Evolutionary conservation across 805 yeast species (phyloP), one percentile per base, ranked within the genome.

Genomic region (Kuraishia capsulata): DNA sequence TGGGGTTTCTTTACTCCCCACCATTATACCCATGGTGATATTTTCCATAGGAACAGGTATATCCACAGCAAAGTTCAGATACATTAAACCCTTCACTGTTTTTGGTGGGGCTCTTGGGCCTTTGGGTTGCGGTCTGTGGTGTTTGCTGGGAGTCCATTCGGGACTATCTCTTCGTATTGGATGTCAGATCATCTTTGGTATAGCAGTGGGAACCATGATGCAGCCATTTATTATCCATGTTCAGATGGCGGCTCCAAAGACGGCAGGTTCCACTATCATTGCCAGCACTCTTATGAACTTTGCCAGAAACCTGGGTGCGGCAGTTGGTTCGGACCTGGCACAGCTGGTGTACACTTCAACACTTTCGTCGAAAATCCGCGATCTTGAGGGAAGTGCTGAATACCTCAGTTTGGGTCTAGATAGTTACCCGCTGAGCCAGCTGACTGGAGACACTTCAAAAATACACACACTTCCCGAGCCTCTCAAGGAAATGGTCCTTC

Each of bases 191-290:
- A 46, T 70, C 5, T 49, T 59, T 6, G 82, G 82, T 20, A 54
- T 67, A 4, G 61, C 71, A 0, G 51, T 64, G 32, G 82, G 82
- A 2, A 24, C 69, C n/a, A 58, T 55, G 39, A 55, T 72, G 50
- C 79, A 73, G 49, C 56, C 73, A 2, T 45, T 64, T 13, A 54
- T 71, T 35, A 48, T 71, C 23, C 51, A 68, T 2, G 61, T 71
- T 1, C 78, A 74, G 46, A 51, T 74, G 6, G 55, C 63, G 17
- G 74, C 76, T 9, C 78, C 80, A 25, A 69, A 72, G 42, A 51
- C 59, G 1, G 64, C 71, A 6, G 80, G 79, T 13, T 64, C 69
- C 3, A 59, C 63, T 5, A 69, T 75, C 35, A 50, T 73, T 52
- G 61, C 72, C 2, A 71, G 78, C 4, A 53, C 76, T 1, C 57